Percentiles rank a stretch among this genome's conserved stretches.
Evolutionary conservation across 1,284 basidiomycete genomes (phyloP).

Genomic region (Amylostereum chailletii): DNA sequence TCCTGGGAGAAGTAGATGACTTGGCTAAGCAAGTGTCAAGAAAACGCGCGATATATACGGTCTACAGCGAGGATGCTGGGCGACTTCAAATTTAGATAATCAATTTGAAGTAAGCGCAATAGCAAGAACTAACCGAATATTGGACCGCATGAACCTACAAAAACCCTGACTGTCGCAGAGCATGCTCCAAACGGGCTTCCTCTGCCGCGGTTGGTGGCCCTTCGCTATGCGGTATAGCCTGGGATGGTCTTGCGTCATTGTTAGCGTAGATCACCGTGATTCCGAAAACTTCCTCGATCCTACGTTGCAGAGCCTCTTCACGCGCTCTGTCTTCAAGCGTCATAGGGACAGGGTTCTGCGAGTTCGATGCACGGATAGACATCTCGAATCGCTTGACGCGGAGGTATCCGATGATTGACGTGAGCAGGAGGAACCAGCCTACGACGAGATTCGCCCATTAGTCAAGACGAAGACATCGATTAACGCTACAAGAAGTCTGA

Average conservation of each 20-base stretch:
- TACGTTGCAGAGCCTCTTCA: conserved; percentile 37
- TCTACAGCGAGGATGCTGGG: too few species aligned
- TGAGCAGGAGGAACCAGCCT: conserved; percentile 87
- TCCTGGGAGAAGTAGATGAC: too few species aligned
- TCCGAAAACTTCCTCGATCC: conserved; percentile 40
- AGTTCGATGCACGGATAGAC: conserved; percentile 42
- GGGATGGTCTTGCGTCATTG: conserved; percentile 12
- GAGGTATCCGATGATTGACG: conserved; percentile 75
- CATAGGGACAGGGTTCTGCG: conserved; percentile 18
- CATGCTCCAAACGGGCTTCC: conserved; percentile 39
- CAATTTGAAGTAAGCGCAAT: too few species aligned
- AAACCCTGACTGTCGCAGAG: conserved; percentile 46
- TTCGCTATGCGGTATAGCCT: conserved; percentile 3
- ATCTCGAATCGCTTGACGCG: conserved; percentile 77
- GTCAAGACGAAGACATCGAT: not conserved
- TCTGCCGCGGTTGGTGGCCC: conserved; percentile 19
- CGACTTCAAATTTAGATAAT: too few species aligned
- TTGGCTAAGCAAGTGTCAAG: too few species aligned
- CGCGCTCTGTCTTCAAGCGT: conserved; percentile 36
- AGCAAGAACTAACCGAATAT: too few species aligned
- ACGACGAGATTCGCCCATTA: not conserved
- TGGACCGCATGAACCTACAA: conserved; percentile 16
- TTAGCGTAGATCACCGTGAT: conserved; percentile 16
- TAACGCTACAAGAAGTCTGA: conserved; percentile 20
- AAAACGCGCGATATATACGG: too few species aligned